Conservation (phyloP, 352 stramenopile genomes). For the Nothophytophthora sp. region DNA sequence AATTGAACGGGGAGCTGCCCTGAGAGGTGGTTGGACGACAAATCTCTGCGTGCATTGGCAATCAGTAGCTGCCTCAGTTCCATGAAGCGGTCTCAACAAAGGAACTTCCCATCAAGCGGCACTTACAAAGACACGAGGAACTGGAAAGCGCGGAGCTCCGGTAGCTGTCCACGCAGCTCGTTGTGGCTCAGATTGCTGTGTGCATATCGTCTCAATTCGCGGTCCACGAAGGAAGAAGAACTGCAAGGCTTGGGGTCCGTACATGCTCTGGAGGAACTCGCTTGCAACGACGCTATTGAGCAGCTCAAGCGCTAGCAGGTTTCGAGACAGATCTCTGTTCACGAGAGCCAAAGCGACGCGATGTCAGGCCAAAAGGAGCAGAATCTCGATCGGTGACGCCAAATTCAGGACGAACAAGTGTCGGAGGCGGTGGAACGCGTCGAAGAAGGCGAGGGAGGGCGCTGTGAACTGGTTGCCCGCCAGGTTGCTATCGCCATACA, state of each 20-base stretch:
- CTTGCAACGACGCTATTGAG: conserved; percentile 40
- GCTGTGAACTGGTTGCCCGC: conserved; percentile 38
- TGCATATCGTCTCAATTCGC: too few relatives aligned
- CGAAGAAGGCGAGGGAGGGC: conserved; percentile 32
- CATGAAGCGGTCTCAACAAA: background rate
- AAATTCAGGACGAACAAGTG: conserved; percentile 26
- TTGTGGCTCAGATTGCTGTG: conserved; percentile 59
- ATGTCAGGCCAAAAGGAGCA: too few relatives aligned
- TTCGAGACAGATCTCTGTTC: conserved; percentile 49
- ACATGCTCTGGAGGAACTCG: conserved; percentile 53
- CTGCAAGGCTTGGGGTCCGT: conserved; percentile 6
- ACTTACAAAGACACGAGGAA: conserved; percentile 46
- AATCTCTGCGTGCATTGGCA: conserved; percentile 31
- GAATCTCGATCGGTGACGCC: too few relatives aligned
- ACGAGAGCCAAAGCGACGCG: background rate
- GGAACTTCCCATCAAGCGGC: background rate
- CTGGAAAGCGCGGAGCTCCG: conserved; percentile 30
- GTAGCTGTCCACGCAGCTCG: conserved; percentile 37
- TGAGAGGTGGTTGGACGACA: conserved; percentile 55
- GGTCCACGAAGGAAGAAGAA: too few relatives aligned
- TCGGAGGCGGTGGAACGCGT: conserved; percentile 35
- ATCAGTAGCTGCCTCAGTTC: background rate
- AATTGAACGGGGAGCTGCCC: conserved; percentile 40
- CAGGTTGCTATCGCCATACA: conserved; percentile 28
- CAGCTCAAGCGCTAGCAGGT: conserved; percentile 39